phyloP scores from a whole-genome alignment of 257 asterid species.

The Ligustrum vulgare region DNA sequence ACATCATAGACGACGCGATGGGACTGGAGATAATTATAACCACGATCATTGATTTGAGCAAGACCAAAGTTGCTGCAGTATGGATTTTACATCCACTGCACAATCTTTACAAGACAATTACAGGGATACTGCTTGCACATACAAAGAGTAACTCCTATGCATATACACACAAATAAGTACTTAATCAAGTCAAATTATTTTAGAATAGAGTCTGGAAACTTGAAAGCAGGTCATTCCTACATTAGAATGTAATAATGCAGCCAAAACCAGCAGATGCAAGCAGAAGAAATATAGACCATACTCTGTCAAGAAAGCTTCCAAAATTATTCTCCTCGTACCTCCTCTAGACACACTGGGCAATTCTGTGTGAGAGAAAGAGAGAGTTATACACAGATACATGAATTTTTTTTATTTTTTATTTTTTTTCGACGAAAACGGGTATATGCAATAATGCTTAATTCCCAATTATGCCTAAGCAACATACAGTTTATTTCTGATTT shows the following conservation, averaged over 20 bases:
- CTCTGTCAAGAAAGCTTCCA: neutral
- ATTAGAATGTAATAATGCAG: neutral
- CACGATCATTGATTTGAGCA: neutral
- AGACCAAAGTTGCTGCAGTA: neutral
- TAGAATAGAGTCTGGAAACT: neutral
- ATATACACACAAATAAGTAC: neutral
- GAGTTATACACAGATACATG: too few species aligned
- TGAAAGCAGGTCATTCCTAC: neutral
- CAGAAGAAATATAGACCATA: neutral
- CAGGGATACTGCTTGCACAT: neutral
- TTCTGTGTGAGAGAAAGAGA: conserved; percentile 37
- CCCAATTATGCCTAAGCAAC: neutral
- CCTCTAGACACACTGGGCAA: conserved; percentile 87
- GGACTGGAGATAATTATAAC: neutral
- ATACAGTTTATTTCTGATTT: neutral
- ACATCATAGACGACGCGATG: neutral
- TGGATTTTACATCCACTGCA: neutral
- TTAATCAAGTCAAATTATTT: neutral
- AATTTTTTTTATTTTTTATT: too few species aligned
- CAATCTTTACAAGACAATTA: neutral
- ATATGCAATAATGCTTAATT: neutral
- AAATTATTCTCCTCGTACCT: conserved; percentile 61
- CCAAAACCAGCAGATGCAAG: neutral
- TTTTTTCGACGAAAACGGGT: neutral
- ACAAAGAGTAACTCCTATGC: conserved; percentile 1